Evolutionary conservation across 192 early-diverging fungal genomes (phyloP).

Genomic region (Dimargaris verticillata): DNA sequence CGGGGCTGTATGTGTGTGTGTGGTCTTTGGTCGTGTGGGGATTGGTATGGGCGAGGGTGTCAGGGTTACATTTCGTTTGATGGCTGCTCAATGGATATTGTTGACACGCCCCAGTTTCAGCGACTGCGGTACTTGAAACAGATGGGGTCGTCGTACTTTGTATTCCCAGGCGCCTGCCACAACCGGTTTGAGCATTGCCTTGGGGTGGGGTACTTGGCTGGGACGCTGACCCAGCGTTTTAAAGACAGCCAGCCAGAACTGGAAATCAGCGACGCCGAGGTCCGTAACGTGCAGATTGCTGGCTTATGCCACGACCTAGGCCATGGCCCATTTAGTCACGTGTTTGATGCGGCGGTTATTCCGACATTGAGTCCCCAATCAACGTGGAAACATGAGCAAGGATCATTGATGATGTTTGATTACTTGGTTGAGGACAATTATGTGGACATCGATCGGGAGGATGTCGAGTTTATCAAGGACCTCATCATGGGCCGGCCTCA

Average conservation of each 20-base stretch:
- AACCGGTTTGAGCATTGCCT: constrained; percentile 93
- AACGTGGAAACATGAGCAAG: constrained; percentile 58
- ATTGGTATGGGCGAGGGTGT: no score
- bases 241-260: constrained; percentile 59
- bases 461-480: constrained; percentile 47
- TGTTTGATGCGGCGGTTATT: constrained; percentile 87
- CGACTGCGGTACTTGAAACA: constrained; percentile 86
- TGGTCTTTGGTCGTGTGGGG: no score
- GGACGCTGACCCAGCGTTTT: constrained; percentile 51
- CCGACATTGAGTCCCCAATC: constrained; percentile 34
- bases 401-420: constrained; percentile 74
- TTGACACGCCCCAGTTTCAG: constrained; percentile 95
- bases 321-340: constrained; percentile 92
- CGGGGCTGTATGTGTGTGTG: no score
- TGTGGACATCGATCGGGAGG: constrained; percentile 43
- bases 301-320: constrained; percentile 90
- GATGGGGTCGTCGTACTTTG: constrained; percentile 69
- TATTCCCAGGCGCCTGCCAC: constrained; percentile 87
- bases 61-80: constrained; percentile 64
- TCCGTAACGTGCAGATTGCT: constrained; percentile 74
- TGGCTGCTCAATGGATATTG: constrained; percentile 39
- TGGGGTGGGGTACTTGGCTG: constrained; percentile 72
- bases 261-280: constrained; percentile 57
- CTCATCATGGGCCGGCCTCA: constrained; percentile 46
- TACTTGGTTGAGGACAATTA: constrained; percentile 52